Evolutionary conservation across 139 green algal species (phyloP).

Genomic region (Yamagishiella unicocca): DNA sequence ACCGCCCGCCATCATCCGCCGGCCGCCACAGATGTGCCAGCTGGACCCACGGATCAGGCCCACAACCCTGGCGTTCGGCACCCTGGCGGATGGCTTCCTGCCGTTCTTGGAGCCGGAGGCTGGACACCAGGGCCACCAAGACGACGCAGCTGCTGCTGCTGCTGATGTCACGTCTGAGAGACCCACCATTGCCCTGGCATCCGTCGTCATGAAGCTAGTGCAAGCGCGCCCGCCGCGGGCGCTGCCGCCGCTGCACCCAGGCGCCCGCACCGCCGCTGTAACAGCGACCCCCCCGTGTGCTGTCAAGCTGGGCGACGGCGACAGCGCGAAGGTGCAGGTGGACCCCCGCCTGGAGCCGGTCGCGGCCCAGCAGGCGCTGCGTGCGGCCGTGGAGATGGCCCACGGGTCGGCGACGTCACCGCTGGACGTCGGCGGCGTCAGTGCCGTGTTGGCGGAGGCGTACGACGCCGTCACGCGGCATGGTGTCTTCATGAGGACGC

Average conservation of each 20-base stretch:
- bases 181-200: slow-evolving; percentile 5
- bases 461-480: slow-evolving; percentile 9
- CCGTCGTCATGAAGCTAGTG: slow-evolving; percentile 49
- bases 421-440: slow-evolving; percentile 1
- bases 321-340: slow-evolving; percentile 27
- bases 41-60: slow-evolving; percentile 48
- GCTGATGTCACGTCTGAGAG: neutral
- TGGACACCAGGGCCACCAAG: neutral
- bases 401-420: slow-evolving; percentile 5
- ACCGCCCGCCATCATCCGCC: too few relatives aligned
- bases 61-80: slow-evolving; percentile 70
- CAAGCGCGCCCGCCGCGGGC: slow-evolving; percentile 28
- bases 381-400: neutral
- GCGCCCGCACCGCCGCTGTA: neutral
- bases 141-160: neutral
- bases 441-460: slow-evolving; percentile 25
- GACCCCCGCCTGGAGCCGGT: slow-evolving; percentile 16
- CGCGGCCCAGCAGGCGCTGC: neutral
- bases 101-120: slow-evolving; percentile 56
- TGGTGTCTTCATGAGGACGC: slow-evolving; percentile 28
- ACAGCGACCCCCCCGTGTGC: neutral
- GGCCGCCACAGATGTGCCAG: too few relatives aligned
- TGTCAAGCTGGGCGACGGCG: slow-evolving; percentile 31
- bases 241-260: slow-evolving; percentile 10
- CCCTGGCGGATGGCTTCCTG: slow-evolving; percentile 76